Evolutionary conservation across 164 flowering plant genomes (phyloP).

Genomic region (Macadamia tetraphylla): DNA sequence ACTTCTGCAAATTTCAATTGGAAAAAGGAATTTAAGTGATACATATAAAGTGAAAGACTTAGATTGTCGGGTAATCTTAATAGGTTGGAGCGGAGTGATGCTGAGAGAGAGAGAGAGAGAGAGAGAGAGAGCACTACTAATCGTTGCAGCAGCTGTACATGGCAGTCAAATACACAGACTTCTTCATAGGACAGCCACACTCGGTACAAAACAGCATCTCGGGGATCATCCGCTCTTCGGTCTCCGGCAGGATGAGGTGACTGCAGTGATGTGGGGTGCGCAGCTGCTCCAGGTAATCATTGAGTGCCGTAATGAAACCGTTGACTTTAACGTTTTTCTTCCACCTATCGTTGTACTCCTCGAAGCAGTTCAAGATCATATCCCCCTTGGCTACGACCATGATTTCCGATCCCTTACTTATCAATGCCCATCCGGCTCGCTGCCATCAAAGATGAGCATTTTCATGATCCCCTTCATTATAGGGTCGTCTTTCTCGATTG

Average conservation of each 20-base stretch:
- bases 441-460: conserved; percentile 33
- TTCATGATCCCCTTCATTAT: conserved; percentile 31
- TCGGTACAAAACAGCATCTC: conserved; percentile 18
- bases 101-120: too few relatives aligned
- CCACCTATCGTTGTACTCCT: conserved; percentile 14
- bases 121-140: neutral
- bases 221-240: conserved; percentile 4
- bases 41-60: too few relatives aligned
- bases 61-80: too few relatives aligned
- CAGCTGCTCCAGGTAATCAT: conserved; percentile 8
- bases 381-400: conserved; percentile 17
- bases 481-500: conserved; percentile 17
- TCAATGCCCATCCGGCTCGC: conserved; percentile 34
- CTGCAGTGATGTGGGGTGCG: conserved; percentile 22
- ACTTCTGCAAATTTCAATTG: too few relatives aligned
- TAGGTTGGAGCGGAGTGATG: too few relatives aligned
- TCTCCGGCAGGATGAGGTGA: conserved; percentile 8
- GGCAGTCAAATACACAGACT: neutral
- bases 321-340: neutral
- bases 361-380: conserved; percentile 4
- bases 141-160: conserved; percentile 23
- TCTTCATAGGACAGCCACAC: conserved; percentile 26
- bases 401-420: conserved; percentile 16
- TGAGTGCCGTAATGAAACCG: conserved; percentile 19
- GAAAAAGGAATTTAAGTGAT: too few relatives aligned